These are phyloP conservation scores for Saraca asoca DNA, from an alignment of 331 rosid species.

Conservation along the genomic window DNA sequence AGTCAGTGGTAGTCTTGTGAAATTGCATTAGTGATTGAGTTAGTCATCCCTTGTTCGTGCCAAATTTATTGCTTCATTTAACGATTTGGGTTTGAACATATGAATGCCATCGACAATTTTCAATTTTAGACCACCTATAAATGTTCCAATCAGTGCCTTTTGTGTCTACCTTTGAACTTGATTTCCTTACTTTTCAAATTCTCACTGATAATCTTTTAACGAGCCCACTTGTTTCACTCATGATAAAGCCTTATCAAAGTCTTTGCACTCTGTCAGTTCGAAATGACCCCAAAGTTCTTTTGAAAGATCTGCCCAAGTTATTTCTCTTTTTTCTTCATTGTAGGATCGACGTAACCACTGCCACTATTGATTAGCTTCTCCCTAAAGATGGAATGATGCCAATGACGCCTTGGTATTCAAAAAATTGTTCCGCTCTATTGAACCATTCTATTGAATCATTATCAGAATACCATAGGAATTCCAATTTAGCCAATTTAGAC, in stretches of 20 bases:
- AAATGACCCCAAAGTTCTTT: slow-evolving; percentile 11
- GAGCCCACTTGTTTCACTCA: not conserved
- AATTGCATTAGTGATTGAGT: not conserved
- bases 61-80: not conserved
- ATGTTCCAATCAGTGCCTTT: not conserved
- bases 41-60: not conserved
- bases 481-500: not conserved
- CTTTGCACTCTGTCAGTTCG: not conserved
- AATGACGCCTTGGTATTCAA: not conserved
- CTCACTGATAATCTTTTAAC: not conserved
- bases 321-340: not conserved
- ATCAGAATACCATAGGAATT: not conserved
- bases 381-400: not conserved
- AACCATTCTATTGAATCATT: slow-evolving; percentile 11
- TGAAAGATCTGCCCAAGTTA: not conserved
- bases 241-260: not conserved
- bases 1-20: not conserved
- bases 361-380: slow-evolving; percentile 6
- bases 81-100: not conserved
- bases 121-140: not conserved
- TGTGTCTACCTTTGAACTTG: not conserved
- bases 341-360: not conserved
- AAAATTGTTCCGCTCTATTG: not conserved
- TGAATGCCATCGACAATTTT: not conserved
- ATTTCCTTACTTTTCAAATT: not conserved